A percentile compares a stretch with the other conserved stretches of the same genome.
These are phyloP conservation scores for Breynia disticha DNA, from an alignment of 441 rosid species.

Conservation along the genomic window DNA sequence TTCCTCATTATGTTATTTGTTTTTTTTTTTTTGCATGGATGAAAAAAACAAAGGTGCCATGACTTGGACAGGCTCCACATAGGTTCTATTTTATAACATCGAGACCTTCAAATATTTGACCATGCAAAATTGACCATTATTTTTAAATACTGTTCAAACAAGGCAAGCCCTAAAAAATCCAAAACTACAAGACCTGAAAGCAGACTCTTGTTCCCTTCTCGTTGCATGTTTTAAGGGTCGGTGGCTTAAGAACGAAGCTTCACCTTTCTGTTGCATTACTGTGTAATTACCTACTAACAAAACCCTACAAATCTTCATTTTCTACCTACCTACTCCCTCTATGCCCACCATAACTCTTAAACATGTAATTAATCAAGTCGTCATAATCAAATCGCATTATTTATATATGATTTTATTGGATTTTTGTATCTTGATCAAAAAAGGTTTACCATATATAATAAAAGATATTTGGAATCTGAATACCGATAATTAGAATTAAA, in stretches of 20 bases:
- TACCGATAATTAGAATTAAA: neutral
- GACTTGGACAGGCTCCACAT: conserved; percentile 16
- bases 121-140: conserved; percentile 9
- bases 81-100: conserved; percentile 20
- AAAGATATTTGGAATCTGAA: no score
- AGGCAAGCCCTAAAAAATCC: conserved; percentile 6
- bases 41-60: conserved; percentile 5
- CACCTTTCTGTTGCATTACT: neutral
- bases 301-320: neutral
- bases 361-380: no score
- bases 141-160: conserved; percentile 5
- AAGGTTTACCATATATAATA: no score
- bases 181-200: neutral
- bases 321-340: neutral
- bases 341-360: no score
- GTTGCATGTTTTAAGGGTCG: conserved; percentile 25
- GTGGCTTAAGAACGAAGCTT: conserved; percentile 12
- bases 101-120: conserved; percentile 35
- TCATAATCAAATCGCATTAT: no score
- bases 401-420: no score
- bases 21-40: conserved; percentile 1
- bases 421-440: no score
- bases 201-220: conserved; percentile 21
- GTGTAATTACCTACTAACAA: neutral
- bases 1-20: no score